These are phyloP conservation scores for Microcyclospora pomicola DNA, from an alignment of 2,329 filamentous ascomycete species.

Conservation along the genomic window DNA sequence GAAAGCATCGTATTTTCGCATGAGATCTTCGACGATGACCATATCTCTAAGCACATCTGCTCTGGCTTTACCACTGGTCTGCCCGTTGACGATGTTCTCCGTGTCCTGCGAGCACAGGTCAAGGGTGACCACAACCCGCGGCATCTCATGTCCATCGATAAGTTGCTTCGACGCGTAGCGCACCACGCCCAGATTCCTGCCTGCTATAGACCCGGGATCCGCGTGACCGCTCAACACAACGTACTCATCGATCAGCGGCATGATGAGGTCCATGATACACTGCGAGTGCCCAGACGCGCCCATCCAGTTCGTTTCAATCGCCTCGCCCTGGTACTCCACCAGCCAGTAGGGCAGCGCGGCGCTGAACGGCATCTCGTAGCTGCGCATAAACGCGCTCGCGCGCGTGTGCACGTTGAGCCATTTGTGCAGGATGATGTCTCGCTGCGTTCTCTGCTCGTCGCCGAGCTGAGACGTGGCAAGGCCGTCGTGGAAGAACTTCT, in stretches of 20 bases:
- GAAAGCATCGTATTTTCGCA: slow-evolving; percentile 2
- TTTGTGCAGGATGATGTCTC: slow-evolving; percentile 4
- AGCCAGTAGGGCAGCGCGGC: slow-evolving; percentile 7
- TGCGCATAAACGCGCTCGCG: slow-evolving; percentile 2
- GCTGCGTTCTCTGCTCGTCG: slow-evolving; percentile 1
- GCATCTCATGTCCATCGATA: not conserved
- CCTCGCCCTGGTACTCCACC: slow-evolving; percentile 4
- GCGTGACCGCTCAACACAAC: slow-evolving; percentile 8
- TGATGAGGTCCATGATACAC: slow-evolving; percentile 7
- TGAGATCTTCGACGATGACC: not conserved
- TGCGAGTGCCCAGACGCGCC: no score
- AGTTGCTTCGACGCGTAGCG: slow-evolving; percentile 2
- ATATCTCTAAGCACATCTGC: slow-evolving; percentile 1
- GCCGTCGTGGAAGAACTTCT: slow-evolving; percentile 4
- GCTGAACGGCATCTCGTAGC: slow-evolving; percentile 4
- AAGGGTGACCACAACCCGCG: slow-evolving; percentile 1
- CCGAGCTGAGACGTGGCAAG: slow-evolving; percentile 3
- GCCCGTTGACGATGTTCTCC: slow-evolving; percentile 1
- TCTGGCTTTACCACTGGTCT: slow-evolving; percentile 1
- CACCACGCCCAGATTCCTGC: slow-evolving; percentile 2
- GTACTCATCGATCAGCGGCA: slow-evolving; percentile 8
- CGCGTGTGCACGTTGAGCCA: slow-evolving; percentile 3
- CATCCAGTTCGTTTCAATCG: not conserved
- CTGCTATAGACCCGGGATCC: slow-evolving; percentile 1
- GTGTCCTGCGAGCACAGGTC: not conserved